Base-by-base conservation (phyloP, 2,329 filamentous ascomycete species). In the Talaromyces sp. region DNA sequence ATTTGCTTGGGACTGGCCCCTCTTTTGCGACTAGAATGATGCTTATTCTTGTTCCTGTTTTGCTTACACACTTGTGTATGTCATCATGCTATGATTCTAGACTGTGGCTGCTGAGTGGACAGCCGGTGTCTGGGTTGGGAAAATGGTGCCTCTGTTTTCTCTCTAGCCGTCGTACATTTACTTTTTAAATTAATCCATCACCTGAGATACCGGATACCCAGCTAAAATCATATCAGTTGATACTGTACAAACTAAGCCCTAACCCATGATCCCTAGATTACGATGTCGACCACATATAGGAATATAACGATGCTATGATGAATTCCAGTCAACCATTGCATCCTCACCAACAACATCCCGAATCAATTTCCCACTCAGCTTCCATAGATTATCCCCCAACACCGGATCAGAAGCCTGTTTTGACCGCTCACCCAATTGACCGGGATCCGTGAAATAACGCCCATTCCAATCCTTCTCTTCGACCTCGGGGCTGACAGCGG, bases 381-480 rank as follows among this genome's bases (percentile, higher is more conserved):
- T 69, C 79, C 79, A 82, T 8, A 83, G 69, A 0, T 75, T 73
- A 4, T 69, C 66, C 0, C 77, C 80, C 2, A 83, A 67, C n/a
- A 71, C 68, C 3, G 73, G 71, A 63, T 81, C 76, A 10, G 73
- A 77, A 0, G 79, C 80, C 66, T 81, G 78, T 0, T 69, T 66
- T 0, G 74, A 74, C 63, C 80, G 78, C 41, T 79, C 76, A 0
- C 80, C 80, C 0, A 73, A 72, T 66, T 75, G 67, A 1, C 73
- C 77, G 0, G 74, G 76, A 58, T 82, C 79, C 4, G 64, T 73
- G 60, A 82, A 80, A 66, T 83, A 83, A 8, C 70, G 77, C 0
- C 80, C 80, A 57, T 82, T 83, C 71, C 76, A 70, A 4, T 76
- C 70, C 66, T 80, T 78, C 64, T 82, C 72, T 41, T 81, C 77